A percentile compares a stretch with the other conserved stretches of the same genome.
phyloP scores from a whole-genome alignment of 2,329 filamentous ascomycete genomes.

The Ceratocystis variospora region DNA sequence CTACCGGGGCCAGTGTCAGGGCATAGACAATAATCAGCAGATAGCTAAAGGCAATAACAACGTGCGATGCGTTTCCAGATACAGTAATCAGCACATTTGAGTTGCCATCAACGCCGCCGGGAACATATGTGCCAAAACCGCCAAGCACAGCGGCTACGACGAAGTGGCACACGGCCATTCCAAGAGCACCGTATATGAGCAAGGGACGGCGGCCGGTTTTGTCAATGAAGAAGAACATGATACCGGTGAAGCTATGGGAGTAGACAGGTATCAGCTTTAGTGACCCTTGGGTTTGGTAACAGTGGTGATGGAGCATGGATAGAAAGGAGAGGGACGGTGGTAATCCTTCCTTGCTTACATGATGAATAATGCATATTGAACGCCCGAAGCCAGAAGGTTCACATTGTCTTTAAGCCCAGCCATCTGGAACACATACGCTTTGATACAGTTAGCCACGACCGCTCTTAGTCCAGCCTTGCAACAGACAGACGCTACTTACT shows the following conservation, averaged over 20 bases:
- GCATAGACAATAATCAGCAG: slow-evolving; percentile 50
- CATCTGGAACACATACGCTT: slow-evolving; percentile 29
- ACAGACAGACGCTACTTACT: slow-evolving; percentile 10
- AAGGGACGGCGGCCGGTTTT: slow-evolving; percentile 47
- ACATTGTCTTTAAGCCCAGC: slow-evolving; percentile 32
- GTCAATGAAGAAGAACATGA: slow-evolving; percentile 38
- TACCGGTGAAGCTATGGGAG: slow-evolving; percentile 26
- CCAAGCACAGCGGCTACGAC: slow-evolving; percentile 41
- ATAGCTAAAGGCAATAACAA: slow-evolving; percentile 52
- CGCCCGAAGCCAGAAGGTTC: slow-evolving; percentile 40
- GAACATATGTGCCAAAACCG: slow-evolving; percentile 31
- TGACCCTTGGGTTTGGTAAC: too few species aligned
- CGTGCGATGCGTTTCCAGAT: slow-evolving; percentile 39
- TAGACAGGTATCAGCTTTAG: slow-evolving; percentile 34
- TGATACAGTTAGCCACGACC: neutral
- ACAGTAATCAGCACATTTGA: slow-evolving; percentile 34
- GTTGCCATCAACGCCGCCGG: slow-evolving; percentile 34
- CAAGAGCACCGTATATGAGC: slow-evolving; percentile 49
- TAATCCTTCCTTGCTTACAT: slow-evolving; percentile 11
- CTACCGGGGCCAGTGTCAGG: slow-evolving; percentile 48
- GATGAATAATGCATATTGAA: slow-evolving; percentile 37
- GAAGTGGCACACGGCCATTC: slow-evolving; percentile 50
- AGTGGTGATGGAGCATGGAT: neutral
- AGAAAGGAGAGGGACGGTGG: neutral
- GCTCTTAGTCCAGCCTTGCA: neutral